Percentiles rank a stretch among this genome's conserved stretches.
phyloP scores from a whole-genome alignment of 2,329 filamentous ascomycete genomes.

The Aureobasidium sp. region DNA sequence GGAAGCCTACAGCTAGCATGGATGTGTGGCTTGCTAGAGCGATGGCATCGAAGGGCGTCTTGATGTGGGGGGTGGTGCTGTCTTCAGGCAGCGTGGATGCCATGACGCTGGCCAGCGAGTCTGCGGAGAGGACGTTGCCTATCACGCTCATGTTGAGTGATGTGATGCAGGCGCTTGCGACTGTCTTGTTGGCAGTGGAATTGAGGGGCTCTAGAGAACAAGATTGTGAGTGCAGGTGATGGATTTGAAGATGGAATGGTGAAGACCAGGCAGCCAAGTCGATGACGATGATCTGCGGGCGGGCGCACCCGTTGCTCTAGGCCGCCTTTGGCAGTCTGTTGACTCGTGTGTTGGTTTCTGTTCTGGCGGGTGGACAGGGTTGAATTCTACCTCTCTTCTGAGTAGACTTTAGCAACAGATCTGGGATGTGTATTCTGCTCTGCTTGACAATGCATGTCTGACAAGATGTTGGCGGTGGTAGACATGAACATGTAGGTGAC shows the following conservation, averaged over 20 bases:
- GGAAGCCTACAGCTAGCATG: conserved; percentile 72
- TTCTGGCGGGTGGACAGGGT: too few relatives aligned
- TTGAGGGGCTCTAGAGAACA: not conserved
- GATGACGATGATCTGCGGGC: conserved; percentile 1
- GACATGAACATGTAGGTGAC: too few relatives aligned
- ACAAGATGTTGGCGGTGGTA: not conserved
- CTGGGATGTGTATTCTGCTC: not conserved
- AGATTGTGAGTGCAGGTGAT: not conserved
- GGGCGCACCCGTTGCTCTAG: not conserved
- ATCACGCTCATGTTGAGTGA: not conserved
- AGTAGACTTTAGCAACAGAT: not conserved
- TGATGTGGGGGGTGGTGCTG: conserved; percentile 39
- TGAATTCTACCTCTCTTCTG: not conserved
- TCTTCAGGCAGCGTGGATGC: conserved; percentile 35
- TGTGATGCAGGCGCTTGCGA: not conserved
- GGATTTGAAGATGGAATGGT: not conserved
- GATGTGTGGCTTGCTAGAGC: conserved; percentile 78
- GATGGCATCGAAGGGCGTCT: conserved; percentile 70
- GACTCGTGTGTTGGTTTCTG: not conserved
- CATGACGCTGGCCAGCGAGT: conserved; percentile 36
- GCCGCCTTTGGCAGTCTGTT: not conserved
- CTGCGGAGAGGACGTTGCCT: conserved; percentile 37
- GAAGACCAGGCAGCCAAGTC: not conserved
- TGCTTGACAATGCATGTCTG: not conserved
- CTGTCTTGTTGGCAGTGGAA: not conserved